phyloP scores from a whole-genome alignment of 2,329 filamentous ascomycete genomes.

The Teratosphaeria viscida region DNA sequence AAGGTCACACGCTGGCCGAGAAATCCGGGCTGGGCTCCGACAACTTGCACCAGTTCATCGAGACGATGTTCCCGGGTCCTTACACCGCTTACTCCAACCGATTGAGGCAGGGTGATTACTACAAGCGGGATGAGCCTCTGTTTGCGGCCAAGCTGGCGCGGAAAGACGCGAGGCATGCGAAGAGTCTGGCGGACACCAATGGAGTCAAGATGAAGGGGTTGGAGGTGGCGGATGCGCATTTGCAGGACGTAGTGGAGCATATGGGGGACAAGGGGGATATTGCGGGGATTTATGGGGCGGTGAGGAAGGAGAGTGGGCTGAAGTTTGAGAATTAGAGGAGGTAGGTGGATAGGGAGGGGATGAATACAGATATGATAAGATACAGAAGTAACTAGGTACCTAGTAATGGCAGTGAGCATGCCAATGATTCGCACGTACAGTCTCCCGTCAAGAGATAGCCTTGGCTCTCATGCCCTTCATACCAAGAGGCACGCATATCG shows the following conservation, averaged over 20 bases:
- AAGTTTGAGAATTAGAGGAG: conserved; percentile 47
- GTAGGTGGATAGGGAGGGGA: no score
- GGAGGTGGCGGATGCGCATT: conserved; percentile 53
- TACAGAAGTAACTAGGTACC: background rate
- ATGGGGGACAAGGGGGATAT: conserved; percentile 65
- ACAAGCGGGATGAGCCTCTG: conserved; percentile 63
- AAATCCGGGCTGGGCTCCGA: conserved; percentile 65
- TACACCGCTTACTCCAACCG: conserved; percentile 65
- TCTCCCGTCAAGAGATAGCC: no score
- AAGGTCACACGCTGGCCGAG: conserved; percentile 69
- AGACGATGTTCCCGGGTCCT: conserved; percentile 63
- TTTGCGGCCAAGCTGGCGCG: conserved; percentile 73
- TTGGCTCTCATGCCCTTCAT: no score
- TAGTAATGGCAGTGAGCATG: no score
- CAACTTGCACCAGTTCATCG: conserved; percentile 60
- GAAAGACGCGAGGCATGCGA: conserved; percentile 71
- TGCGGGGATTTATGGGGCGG: conserved; percentile 71
- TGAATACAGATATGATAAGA: background rate
- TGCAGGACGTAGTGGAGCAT: conserved; percentile 59
- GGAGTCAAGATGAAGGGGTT: conserved; percentile 54
- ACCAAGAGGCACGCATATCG: no score
- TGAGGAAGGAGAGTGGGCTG: conserved; percentile 63
- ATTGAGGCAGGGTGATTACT: conserved; percentile 68
- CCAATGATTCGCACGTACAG: no score
- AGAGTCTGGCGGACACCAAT: conserved; percentile 49